Evolutionary conservation across 1,139 yeast genomes (phyloP).

Genomic region (Taphrina communis): DNA sequence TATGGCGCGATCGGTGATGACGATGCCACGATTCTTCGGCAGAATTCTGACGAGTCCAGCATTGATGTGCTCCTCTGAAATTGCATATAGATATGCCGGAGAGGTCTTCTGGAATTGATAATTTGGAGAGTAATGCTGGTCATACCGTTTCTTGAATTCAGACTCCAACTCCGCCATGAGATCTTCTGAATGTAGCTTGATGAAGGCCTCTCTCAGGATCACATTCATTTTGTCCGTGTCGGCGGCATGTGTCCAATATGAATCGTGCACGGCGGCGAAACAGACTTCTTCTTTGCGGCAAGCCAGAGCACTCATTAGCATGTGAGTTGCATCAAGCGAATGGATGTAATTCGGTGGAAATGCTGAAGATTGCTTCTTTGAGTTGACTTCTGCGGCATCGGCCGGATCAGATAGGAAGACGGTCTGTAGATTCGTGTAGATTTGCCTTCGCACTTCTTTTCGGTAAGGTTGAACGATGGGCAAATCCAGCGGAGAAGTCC

Average conservation of each 20-base stretch:
- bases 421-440: constrained; percentile 81
- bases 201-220: constrained; percentile 79
- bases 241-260: constrained; percentile 97
- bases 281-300: constrained; percentile 70
- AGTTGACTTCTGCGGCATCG: constrained; percentile 78
- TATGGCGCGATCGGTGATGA: constrained; percentile 18
- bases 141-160: constrained; percentile 83
- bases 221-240: constrained; percentile 76
- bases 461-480: constrained; percentile 96
- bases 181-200: constrained; percentile 74
- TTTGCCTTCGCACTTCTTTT: constrained; percentile 64
- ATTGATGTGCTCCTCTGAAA: constrained; percentile 56
- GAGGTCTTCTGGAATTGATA: constrained; percentile 62
- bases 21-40: constrained; percentile 19
- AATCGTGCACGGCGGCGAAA: constrained; percentile 98
- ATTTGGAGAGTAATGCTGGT: constrained; percentile 65
- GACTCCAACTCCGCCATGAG: constrained; percentile 70
- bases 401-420: constrained; percentile 84
- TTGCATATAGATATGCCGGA: constrained; percentile 65
- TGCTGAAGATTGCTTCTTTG: constrained; percentile 87
- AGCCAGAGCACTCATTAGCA: constrained; percentile 84
- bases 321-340: constrained; percentile 95
- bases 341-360: constrained; percentile 97
- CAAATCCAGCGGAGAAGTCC: constrained; percentile 95
- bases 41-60: constrained; percentile 55